Evolutionary conservation across 2,329 filamentous ascomycete genomes (phyloP), one percentile per base, ranked within the genome.

Genomic region (Claviceps digitariae): DNA sequence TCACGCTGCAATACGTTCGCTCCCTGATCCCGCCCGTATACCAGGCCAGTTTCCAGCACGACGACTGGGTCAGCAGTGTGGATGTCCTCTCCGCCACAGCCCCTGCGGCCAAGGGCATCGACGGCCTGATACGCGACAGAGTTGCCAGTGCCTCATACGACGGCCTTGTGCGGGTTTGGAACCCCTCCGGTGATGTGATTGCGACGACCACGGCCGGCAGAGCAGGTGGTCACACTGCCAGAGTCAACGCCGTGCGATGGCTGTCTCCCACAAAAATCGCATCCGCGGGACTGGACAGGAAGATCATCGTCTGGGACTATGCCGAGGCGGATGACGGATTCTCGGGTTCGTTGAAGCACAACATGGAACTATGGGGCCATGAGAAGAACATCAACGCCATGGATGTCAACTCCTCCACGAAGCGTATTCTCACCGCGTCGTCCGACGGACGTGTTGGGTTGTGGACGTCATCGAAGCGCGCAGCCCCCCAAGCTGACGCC

Each of bases 141-240:
- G 84, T 97, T 56, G 72, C 95, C n/a, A 94, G 89, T n/a, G 89
- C 83, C 31, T 91, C 88, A 48, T 97, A 95, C 65, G 93, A 98
- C 67, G 91, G 91, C 9, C 72, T 95, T 17, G 72, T 97, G 53
- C 78, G 90, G 59, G 77, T 97, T 58, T 98, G 93, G 91, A 87
- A 93, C 62, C 83, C 84, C 58, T 90, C 89, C 0, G 89, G 88
- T n/a, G 79, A 93, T 56, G 74, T 86, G n/a, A 74, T 95, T 54
- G 87, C 88, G 3, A 87, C 85, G 0, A 91, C 89, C 1, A 72
- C 82, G 2, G 76, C 81, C 3, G 76, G 77, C 8, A 76, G 76
- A 55, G 77, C 79, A 38, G 85, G 86, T 50, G 86, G 88, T 10
- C 89, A 95, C 70, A 81, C 79, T 10, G 81, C 85, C 44, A 83